Evolutionary conservation across 2,329 filamentous ascomycete species (phyloP).

Genomic region (Beauveria bassiana): DNA sequence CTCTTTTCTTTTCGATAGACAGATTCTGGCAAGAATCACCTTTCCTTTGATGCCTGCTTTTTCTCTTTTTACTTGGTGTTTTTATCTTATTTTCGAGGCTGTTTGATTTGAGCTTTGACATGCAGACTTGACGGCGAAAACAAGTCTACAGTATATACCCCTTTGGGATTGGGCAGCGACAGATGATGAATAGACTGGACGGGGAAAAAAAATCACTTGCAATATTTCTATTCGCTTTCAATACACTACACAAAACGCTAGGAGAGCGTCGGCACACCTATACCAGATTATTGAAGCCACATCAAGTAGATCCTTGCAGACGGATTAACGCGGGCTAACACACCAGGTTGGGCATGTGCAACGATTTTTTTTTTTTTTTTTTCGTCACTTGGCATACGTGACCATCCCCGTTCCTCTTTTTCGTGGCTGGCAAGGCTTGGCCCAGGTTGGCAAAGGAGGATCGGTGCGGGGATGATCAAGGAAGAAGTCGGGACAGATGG

Average conservation of each 20-base stretch:
- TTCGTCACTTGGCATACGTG: slow-evolving; percentile 2
- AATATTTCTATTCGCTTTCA: not conserved
- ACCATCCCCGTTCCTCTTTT: not conserved
- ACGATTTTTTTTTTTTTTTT: not conserved
- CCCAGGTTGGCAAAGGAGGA: not conserved
- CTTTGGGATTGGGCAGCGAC: not conserved
- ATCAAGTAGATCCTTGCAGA: not conserved
- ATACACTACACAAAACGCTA: not conserved
- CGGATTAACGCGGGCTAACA: not conserved
- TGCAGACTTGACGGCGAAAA: not conserved
- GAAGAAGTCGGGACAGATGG: slow-evolving; percentile 5
- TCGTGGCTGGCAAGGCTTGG: not conserved
- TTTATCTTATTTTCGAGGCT: not conserved
- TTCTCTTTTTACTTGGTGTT: not conserved
- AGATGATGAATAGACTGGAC: not conserved
- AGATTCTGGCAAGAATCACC: slow-evolving; percentile 10
- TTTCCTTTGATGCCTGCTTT: not conserved
- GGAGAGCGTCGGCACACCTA: not conserved
- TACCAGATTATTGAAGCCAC: not conserved
- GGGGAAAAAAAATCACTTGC: not conserved
- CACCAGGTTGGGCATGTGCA: not conserved
- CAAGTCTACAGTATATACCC: slow-evolving; percentile 3
- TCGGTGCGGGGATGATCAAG: not conserved
- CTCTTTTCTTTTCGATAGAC: not conserved
- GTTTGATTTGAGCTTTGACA: not conserved